Evolutionary conservation across 192 early-diverging fungal species (phyloP).

Genomic region (Coemansia umbellata): DNA sequence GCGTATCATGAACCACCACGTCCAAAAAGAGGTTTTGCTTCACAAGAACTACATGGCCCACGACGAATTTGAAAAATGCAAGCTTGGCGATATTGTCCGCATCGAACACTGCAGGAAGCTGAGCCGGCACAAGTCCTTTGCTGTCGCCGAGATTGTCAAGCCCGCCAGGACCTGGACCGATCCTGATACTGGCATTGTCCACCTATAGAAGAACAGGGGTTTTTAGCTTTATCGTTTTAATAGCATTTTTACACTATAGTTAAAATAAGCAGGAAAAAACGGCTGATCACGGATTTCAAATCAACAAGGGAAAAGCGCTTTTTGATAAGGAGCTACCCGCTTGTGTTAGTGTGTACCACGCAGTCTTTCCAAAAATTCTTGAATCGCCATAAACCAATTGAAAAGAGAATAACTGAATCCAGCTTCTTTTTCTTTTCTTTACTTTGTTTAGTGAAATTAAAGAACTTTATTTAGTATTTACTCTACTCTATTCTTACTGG

Average conservation of each 20-base stretch:
- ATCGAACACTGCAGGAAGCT: conserved; percentile 87
- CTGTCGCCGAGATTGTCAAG: conserved; percentile 77
- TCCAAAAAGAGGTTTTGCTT: conserved; percentile 63
- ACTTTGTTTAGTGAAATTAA: neutral
- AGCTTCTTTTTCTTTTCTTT: neutral
- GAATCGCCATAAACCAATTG: neutral
- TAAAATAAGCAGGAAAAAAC: conserved; percentile 5
- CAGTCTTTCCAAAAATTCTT: too few relatives aligned
- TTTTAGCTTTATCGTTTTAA: neutral
- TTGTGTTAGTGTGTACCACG: too few relatives aligned
- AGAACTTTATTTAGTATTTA: neutral
- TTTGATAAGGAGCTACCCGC: too few relatives aligned
- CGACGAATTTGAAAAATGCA: conserved; percentile 76
- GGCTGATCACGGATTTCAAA: too few relatives aligned
- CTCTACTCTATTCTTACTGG: neutral
- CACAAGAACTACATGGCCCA: conserved; percentile 90
- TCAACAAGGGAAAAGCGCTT: too few relatives aligned
- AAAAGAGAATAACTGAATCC: neutral
- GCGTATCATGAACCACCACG: conserved; percentile 67
- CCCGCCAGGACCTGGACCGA: conserved; percentile 48
- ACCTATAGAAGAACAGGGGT: conserved; percentile 13
- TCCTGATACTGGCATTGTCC: conserved; percentile 46
- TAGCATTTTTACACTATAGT: neutral
- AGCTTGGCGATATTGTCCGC: conserved; percentile 84
- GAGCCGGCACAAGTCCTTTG: conserved; percentile 85